These are phyloP conservation scores for Rhodomyrtus psidioides DNA, from an alignment of 441 rosid species.

Conservation along the genomic window DNA sequence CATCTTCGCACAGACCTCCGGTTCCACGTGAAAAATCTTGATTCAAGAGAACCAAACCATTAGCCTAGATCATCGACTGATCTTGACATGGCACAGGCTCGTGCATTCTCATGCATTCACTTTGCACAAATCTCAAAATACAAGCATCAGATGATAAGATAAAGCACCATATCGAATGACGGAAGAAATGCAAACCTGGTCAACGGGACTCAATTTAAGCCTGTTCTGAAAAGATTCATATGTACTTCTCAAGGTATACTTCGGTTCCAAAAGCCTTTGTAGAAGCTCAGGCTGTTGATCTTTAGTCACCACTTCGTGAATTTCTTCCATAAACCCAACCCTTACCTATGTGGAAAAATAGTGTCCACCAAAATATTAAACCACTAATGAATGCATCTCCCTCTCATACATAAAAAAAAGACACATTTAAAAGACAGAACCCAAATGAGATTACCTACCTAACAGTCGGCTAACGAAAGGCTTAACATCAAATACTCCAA, in stretches of 20 bases:
- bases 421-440: not conserved
- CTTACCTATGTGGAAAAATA: constrained; percentile 66
- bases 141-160: not conserved
- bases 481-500: constrained; percentile 90
- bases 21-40: constrained; percentile 23
- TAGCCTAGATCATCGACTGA: too few species aligned
- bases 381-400: not conserved
- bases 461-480: constrained; percentile 84
- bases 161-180: not conserved
- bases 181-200: constrained; percentile 44
- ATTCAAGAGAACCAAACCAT: not conserved
- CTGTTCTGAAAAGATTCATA: constrained; percentile 74
- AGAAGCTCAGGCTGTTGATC: constrained; percentile 94
- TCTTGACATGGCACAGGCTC: not conserved
- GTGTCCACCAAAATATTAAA: not conserved
- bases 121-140: not conserved
- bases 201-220: constrained; percentile 83
- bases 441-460: constrained; percentile 30
- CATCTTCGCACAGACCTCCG: constrained; percentile 20
- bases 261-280: constrained; percentile 85
- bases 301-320: constrained; percentile 87
- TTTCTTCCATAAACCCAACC: constrained; percentile 90
- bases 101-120: not conserved
- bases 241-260: constrained; percentile 79
- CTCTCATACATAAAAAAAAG: not conserved